Conservation (phyloP, 1,139 yeast genomes). For the Sugiyamaella xylanicola region DNA sequence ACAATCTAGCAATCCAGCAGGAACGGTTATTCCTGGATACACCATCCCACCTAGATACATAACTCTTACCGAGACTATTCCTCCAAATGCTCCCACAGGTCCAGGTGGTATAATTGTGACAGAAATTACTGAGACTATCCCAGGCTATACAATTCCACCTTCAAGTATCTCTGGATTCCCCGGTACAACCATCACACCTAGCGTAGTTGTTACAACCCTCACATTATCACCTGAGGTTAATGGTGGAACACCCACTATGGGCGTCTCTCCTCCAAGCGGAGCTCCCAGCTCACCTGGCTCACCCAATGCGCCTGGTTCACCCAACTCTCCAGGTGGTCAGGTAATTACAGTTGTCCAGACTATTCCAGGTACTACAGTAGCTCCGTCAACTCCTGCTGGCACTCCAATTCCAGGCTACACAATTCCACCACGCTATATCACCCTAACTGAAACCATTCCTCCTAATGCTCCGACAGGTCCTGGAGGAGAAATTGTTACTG, state of each 20-base stretch:
- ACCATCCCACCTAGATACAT: conserved; percentile 23
- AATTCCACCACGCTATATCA: conserved; percentile 23
- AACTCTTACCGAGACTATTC: conserved; percentile 23
- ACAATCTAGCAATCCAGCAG: conserved; percentile 23
- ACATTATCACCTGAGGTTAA: conserved; percentile 13
- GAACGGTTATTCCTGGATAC: conserved; percentile 22
- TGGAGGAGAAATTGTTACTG: conserved; percentile 8
- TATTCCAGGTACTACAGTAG: conserved; percentile 25
- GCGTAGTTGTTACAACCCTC: conserved; percentile 17
- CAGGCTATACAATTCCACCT: conserved; percentile 24
- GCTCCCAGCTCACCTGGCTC: background rate
- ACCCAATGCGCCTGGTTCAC: background rate
- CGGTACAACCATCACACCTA: conserved; percentile 25
- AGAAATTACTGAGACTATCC: conserved; percentile 21
- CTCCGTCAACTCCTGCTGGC: conserved; percentile 22
- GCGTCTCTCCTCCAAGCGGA: background rate
- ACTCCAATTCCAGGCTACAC: conserved; percentile 26
- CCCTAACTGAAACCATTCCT: conserved; percentile 9
- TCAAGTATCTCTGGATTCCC: conserved; percentile 19
- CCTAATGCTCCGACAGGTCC: conserved; percentile 7
- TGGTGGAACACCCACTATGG: background rate
- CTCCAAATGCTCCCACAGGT: conserved; percentile 9
- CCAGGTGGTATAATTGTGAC: conserved; percentile 12
- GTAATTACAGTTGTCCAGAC: conserved; percentile 20
- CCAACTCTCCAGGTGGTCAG: conserved; percentile 4